Percentiles rank a stretch among this genome's conserved stretches.
phyloP scores from a whole-genome alignment of 2,329 filamentous ascomycete species.

The Pseudocercospora eumusae region DNA sequence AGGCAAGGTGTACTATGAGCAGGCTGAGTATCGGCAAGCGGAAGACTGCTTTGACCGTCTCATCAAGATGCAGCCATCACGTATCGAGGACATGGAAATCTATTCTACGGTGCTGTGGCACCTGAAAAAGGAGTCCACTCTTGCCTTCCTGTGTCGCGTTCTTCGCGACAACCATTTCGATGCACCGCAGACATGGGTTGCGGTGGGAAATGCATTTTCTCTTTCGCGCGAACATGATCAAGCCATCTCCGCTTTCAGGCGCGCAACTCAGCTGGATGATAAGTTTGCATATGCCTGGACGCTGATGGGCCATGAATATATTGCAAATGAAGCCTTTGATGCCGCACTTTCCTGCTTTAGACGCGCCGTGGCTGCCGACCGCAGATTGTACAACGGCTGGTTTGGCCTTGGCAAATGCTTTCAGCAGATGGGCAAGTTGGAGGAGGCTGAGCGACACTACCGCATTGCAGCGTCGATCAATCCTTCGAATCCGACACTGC shows the following conservation, averaged over 20 bases:
- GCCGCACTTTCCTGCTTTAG: constrained; percentile 88
- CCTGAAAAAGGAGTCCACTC: constrained; percentile 83
- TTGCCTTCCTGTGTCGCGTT: constrained; percentile 90
- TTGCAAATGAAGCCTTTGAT: constrained; percentile 95
- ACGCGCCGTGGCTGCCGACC: constrained; percentile 79
- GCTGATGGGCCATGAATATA: constrained; percentile 91
- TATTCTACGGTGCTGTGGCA: constrained; percentile 99
- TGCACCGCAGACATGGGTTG: constrained; percentile 94
- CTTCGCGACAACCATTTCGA: constrained; percentile 83
- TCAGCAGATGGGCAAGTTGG: constrained; percentile 52
- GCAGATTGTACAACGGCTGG: constrained; percentile 96
- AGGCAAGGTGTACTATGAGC: constrained; percentile 88
- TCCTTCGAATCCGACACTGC: constrained; percentile 86
- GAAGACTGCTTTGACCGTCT: constrained; percentile 83
- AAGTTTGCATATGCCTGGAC: constrained; percentile 96
- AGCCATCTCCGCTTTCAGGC: constrained; percentile 89
- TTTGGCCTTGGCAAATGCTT: constrained; percentile 79
- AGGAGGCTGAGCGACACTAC: constrained; percentile 90
- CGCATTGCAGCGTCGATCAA: constrained; percentile 86
- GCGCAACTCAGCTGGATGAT: constrained; percentile 85
- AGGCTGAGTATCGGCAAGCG: constrained; percentile 79
- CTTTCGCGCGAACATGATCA: constrained; percentile 90
- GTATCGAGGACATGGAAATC: constrained; percentile 93
- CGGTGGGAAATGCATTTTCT: constrained; percentile 91
- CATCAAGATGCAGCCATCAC: constrained; percentile 75